Percentiles rank a stretch among this genome's conserved stretches.
Evolutionary conservation across 2,329 filamentous ascomycete genomes (phyloP).

Genomic region (Herpotrichia juniperi): DNA sequence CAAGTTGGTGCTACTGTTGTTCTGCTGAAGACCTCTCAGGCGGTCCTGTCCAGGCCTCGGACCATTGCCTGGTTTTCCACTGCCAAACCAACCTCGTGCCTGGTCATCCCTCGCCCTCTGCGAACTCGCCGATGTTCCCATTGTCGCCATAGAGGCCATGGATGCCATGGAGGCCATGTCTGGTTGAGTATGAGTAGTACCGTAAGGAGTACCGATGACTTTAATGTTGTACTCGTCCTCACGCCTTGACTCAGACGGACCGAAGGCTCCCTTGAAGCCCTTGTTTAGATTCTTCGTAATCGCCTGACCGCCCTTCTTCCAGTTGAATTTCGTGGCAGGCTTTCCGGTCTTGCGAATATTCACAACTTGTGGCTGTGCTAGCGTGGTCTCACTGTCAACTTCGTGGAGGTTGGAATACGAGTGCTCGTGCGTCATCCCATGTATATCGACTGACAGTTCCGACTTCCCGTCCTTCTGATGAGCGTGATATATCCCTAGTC

Average conservation of each 20-base stretch:
- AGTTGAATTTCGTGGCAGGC: constrained; percentile 95
- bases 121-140: constrained; percentile 11
- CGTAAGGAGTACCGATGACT: constrained; percentile 55
- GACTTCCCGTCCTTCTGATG: constrained; percentile 46
- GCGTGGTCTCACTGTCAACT: constrained; percentile 69
- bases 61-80: constrained; percentile 25
- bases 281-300: constrained; percentile 94
- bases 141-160: background rate
- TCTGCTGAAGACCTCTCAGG: constrained; percentile 43
- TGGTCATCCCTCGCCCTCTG: constrained; percentile 36
- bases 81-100: constrained; percentile 41
- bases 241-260: constrained; percentile 62
- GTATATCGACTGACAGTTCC: constrained; percentile 49
- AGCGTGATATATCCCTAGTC: constrained; percentile 65
- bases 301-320: constrained; percentile 95
- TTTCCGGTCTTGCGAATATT: constrained; percentile 89
- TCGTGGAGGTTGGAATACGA: constrained; percentile 54
- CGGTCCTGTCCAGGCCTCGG: constrained; percentile 25
- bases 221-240: constrained; percentile 60
- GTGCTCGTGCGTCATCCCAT: constrained; percentile 41
- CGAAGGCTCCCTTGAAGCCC: constrained; percentile 90
- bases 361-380: constrained; percentile 85
- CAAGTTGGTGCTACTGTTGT: constrained; percentile 53
- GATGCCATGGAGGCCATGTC: constrained; percentile 38
- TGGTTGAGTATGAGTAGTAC: constrained; percentile 41